Evolutionary conservation across 306 rosid species (phyloP).

Genomic region (Heteromeles arbutifolia): DNA sequence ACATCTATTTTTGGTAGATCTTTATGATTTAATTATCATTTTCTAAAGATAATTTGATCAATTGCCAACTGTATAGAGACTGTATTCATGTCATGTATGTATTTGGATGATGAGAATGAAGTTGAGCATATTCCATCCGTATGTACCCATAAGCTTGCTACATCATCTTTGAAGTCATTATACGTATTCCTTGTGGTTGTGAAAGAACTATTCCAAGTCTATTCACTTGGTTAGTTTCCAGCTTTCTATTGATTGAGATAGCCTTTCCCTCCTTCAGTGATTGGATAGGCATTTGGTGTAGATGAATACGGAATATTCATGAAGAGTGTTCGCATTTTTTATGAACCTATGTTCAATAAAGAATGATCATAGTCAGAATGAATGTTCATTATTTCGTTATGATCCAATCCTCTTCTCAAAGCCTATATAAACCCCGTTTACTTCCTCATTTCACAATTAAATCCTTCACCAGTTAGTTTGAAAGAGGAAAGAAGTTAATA

Average conservation of each 20-base stretch:
- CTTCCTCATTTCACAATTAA: not conserved
- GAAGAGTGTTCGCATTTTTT: not conserved
- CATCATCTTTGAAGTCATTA: too few relatives aligned
- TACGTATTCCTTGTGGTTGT: not conserved
- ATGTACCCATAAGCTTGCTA: too few relatives aligned
- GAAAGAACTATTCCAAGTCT: not conserved
- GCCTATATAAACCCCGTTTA: not conserved
- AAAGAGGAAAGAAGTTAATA: not conserved
- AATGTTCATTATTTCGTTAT: not conserved
- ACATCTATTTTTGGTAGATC: not conserved
- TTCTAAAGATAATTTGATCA: not conserved
- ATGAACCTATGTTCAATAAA: not conserved
- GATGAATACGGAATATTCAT: not conserved
- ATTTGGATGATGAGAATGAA: not conserved
- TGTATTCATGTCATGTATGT: not conserved
- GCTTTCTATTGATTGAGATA: not conserved
- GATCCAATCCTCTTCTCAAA: not conserved
- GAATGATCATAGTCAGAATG: not conserved
- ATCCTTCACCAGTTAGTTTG: not conserved
- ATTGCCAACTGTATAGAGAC: not conserved
- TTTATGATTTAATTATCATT: not conserved
- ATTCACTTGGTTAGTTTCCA: not conserved
- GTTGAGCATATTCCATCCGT: too few relatives aligned
- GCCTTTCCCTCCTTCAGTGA: not conserved
- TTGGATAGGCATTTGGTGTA: not conserved